Evolutionary conservation across 768 basidiomycete species (phyloP), one percentile per base, ranked within the genome.

Genomic region (Mycena latifolia): DNA sequence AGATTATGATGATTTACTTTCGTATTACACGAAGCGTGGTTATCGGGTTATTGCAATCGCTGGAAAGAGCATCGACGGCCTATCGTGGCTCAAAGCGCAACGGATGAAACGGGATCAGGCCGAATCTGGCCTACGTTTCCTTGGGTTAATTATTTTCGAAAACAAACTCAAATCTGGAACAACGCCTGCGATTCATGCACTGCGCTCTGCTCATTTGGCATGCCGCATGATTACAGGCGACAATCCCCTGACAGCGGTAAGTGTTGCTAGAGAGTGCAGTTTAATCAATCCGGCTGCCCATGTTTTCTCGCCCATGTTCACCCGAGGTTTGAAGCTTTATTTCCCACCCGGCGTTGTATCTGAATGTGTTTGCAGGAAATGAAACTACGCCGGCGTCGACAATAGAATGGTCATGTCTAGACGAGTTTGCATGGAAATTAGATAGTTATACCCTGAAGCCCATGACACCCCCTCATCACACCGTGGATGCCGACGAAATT

Each of bases 171-270:
- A 99, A 73, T 88, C 92, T 5, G 95, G 93, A 10, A 98, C 97
- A 0, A 83, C 93, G 0, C 92, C 95, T 33, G 95, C 93, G 9
- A 98, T 99, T 48, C 92, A 95, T 65, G 90, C 90, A 0, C 84
- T 99, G 18, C 90, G 96, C 56, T 84, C 86, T 2, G 98, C 98
- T 1, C 95, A 98, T 79, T 80, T 99, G 39, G 93, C 95, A 22
- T 96, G 95, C 72, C 85, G 96, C 69, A 99, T 99, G 98, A 96
- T 98, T 55, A 99, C 98, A 0, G 98, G 98, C 12, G 98, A 99
- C 74, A 99, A 99, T 69, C 91, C 96, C 33, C 83, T 98, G 43
- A 99, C 98, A 8, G 98, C 97, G 6, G 93, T 98, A 72, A 98
- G 96, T 70, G 97, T 99, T 39, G 98, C 96, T 1, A 84, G 96